Percentiles rank a stretch among this genome's conserved stretches.
phyloP scores from a whole-genome alignment of 331 rosid genomes.

The Cucumis variabilis region DNA sequence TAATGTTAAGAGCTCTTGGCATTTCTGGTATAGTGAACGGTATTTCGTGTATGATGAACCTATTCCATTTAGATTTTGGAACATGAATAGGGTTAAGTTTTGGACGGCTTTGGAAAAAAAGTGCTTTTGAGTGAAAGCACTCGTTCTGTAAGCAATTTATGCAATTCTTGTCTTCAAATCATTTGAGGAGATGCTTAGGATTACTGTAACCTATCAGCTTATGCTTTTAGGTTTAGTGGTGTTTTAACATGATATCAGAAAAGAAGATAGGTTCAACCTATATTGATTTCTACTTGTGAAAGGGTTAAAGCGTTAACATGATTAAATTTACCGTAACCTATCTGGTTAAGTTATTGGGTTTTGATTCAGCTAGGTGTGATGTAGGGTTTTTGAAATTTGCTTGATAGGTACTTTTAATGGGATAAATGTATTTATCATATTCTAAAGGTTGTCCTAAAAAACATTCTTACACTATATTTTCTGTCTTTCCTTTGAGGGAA shows the following conservation, averaged over 20 bases:
- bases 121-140: background rate
- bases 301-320: no score
- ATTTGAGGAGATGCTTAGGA: background rate
- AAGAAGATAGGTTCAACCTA: no score
- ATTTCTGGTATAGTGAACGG: background rate
- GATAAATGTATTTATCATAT: background rate
- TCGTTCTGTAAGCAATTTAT: background rate
- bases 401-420: background rate
- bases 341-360: no score
- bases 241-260: no score
- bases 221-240: no score
- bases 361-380: no score
- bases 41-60: background rate
- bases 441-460: background rate
- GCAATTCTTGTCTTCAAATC: background rate
- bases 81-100: background rate
- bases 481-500: background rate
- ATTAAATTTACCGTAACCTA: no score
- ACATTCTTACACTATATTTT: background rate
- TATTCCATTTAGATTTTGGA: background rate
- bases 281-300: no score
- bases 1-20: background rate
- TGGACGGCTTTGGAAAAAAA: background rate
- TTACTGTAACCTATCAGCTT: no score
- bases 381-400: background rate